Evolutionary conservation across 306 rosid species (phyloP).

Genomic region (Cicer arietinum): DNA sequence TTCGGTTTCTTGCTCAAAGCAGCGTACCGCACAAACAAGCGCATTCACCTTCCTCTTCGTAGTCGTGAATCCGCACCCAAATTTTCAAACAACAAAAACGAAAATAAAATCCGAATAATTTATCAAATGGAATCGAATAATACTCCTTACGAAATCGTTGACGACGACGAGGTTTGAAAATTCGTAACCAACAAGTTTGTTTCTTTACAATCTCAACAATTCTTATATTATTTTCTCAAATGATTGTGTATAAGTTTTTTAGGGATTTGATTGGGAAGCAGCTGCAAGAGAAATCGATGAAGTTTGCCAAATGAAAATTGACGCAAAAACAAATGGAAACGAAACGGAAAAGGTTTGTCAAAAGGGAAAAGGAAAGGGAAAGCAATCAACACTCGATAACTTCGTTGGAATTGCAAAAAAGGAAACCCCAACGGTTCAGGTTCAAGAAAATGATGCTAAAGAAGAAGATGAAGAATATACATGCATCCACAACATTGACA

Average conservation of each 20-base stretch:
- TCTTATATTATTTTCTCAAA: background rate
- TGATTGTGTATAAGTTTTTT: background rate
- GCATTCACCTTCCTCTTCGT: background rate
- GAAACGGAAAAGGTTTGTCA: constrained; percentile 33
- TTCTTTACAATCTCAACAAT: background rate
- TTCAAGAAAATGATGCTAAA: constrained; percentile 13
- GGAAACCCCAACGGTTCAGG: constrained; percentile 40
- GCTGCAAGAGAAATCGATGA: constrained; percentile 71
- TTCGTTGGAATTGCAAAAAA: constrained; percentile 51
- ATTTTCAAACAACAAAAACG: background rate
- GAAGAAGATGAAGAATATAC: background rate
- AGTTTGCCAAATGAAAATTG: constrained; percentile 47
- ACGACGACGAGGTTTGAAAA: constrained; percentile 62
- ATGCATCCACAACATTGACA: constrained; percentile 57
- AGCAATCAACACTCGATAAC: constrained; percentile 68
- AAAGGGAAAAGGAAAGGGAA: constrained; percentile 37
- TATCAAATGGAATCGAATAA: constrained; percentile 57
- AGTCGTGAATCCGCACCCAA: background rate
- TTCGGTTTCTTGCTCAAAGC: background rate
- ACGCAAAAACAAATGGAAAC: background rate
- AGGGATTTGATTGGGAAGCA: constrained; percentile 93
- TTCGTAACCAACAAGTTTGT: background rate
- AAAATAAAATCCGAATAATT: background rate
- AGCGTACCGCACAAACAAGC: no score
- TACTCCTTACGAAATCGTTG: constrained; percentile 48